phyloP scores from a whole-genome alignment of 169 alveolate genomes.

The Plasmodium malariae region DNA sequence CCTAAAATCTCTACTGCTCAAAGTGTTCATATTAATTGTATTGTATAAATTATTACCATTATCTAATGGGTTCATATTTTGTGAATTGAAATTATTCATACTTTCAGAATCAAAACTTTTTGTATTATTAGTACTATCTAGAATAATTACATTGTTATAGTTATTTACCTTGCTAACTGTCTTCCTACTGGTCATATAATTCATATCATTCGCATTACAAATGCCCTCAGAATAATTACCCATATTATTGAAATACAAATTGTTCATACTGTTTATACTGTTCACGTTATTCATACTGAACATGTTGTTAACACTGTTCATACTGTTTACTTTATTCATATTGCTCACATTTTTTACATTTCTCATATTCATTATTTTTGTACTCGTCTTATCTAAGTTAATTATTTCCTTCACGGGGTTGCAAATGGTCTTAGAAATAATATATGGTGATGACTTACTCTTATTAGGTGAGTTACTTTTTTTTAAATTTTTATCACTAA shows the following conservation, averaged over 20 bases:
- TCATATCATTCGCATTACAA: not conserved
- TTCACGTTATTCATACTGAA: not conserved
- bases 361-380: conserved; percentile 2
- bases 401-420: conserved; percentile 7
- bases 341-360: not conserved
- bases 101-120: not conserved
- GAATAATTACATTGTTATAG: not conserved
- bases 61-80: not conserved
- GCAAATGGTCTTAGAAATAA: not conserved
- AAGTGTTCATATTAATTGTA: not conserved
- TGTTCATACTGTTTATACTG: not conserved
- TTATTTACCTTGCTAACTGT: conserved; percentile 4
- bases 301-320: not conserved
- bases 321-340: not conserved
- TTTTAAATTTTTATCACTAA: conserved; percentile 21
- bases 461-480: conserved; percentile 5
- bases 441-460: not conserved
- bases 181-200: not conserved
- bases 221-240: not conserved
- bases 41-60: not conserved
- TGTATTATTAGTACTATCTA: not conserved
- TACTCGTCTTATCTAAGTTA: conserved; percentile 21
- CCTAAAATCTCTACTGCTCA: not conserved
- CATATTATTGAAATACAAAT: not conserved
- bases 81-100: not conserved